These are phyloP conservation scores for Picea sitchensis DNA, from an alignment of 75 land plant species.

Conservation along the genomic window DNA sequence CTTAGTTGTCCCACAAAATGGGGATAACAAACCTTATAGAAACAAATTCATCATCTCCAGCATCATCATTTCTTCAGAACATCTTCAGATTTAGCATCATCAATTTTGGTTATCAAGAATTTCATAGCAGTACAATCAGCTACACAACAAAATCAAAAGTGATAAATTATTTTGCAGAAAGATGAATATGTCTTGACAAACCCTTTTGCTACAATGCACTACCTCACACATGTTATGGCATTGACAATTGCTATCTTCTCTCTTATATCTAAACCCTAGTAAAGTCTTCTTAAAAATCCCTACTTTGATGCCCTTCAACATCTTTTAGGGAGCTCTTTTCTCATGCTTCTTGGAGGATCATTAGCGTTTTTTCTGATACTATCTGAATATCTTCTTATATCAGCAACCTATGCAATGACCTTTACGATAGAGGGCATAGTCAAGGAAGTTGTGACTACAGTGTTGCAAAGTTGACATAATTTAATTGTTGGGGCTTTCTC, in stretches of 20 bases:
- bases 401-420: conserved; percentile 97
- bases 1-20: no score
- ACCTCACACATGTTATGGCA: conserved; percentile 92
- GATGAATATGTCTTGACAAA: conserved; percentile 35
- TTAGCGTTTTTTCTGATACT: conserved; percentile 96
- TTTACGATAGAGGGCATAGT: conserved; percentile 95
- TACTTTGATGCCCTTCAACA: conserved; percentile 72
- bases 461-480: conserved; percentile 13
- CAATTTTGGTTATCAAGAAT: no score
- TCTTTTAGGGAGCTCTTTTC: conserved; percentile 53
- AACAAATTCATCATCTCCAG: no score
- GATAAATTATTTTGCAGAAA: no score
- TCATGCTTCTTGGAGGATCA: conserved; percentile 92
- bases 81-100: no score
- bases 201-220: conserved; percentile 89
- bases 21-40: no score
- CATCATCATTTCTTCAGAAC: no score
- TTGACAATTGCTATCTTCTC: conserved; percentile 68
- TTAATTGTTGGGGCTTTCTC: no score
- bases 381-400: conserved; percentile 85
- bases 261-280: conserved; percentile 81
- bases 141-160: no score
- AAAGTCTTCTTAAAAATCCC: conserved; percentile 43
- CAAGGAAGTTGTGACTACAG: conserved; percentile 94
- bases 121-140: no score